These are phyloP conservation scores for Beauveria scarabaeidicola DNA, from an alignment of 2,329 filamentous ascomycete genomes.

Conservation along the genomic window DNA sequence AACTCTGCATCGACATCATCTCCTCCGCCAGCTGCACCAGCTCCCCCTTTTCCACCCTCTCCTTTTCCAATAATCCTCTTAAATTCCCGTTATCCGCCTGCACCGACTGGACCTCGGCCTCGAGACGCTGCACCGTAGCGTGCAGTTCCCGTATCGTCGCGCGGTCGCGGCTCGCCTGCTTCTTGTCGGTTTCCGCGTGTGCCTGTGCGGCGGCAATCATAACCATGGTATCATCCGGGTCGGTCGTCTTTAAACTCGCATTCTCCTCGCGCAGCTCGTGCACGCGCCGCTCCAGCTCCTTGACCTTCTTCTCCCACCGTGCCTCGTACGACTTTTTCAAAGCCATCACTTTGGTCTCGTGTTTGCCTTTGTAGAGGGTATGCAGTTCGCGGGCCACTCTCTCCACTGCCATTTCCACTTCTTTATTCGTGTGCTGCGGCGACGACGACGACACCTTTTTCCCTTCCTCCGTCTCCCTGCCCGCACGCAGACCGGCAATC, in stretches of 20 bases:
- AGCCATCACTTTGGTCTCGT: constrained; percentile 89
- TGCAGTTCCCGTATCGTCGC: constrained; percentile 61
- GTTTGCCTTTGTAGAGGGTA: constrained; percentile 89
- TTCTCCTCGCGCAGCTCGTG: constrained; percentile 65
- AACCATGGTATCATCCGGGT: constrained; percentile 37
- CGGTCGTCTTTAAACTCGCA: constrained; percentile 56
- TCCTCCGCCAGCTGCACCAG: constrained; percentile 74
- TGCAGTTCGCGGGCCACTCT: constrained; percentile 93
- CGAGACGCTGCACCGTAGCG: constrained; percentile 66
- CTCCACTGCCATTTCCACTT: constrained; percentile 79
- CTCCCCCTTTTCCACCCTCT: constrained; percentile 77
- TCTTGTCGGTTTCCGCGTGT: constrained; percentile 41
- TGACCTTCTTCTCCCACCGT: constrained; percentile 81
- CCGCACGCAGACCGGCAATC: constrained; percentile 64
- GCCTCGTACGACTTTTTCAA: constrained; percentile 79
- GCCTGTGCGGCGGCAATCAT: constrained; percentile 14
- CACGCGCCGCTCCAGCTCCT: constrained; percentile 65
- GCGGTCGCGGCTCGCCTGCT: constrained; percentile 54
- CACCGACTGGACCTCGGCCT: constrained; percentile 61
- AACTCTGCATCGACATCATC: constrained; percentile 58
- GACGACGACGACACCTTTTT: background rate
- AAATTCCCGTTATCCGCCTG: constrained; percentile 61
- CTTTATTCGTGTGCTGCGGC: constrained; percentile 28
- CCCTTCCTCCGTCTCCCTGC: constrained; percentile 35
- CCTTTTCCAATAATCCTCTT: constrained; percentile 57